phyloP scores from a whole-genome alignment of 345 rosid species.

The Gossypium mustelinum region DNA sequence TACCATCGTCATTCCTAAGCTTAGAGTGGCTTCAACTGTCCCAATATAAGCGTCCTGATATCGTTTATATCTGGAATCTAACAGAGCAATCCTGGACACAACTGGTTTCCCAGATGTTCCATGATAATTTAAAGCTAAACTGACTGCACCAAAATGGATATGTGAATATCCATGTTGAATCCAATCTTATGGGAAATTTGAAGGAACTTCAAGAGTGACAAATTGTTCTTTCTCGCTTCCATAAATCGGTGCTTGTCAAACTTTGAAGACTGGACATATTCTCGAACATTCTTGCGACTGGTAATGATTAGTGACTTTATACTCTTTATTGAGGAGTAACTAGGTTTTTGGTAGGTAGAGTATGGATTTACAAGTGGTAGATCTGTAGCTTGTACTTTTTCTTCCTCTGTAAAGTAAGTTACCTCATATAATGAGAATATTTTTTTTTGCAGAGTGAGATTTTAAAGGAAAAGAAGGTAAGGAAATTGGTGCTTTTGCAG shows the following conservation, averaged over 20 bases:
- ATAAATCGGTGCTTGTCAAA: neutral
- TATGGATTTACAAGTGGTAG: neutral
- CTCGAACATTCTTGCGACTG: neutral
- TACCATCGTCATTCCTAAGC: too few species aligned
- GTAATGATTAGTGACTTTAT: neutral
- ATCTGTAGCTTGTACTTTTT: neutral
- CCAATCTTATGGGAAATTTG: too few species aligned
- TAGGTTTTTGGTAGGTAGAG: neutral
- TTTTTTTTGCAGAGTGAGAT: neutral
- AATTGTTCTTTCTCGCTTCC: neutral
- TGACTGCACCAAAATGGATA: too few species aligned
- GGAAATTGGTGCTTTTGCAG: neutral
- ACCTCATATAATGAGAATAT: neutral
- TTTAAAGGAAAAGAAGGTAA: neutral
- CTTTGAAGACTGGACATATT: neutral
- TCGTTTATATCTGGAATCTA: too few species aligned
- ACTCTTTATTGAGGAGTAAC: neutral
- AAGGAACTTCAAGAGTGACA: neutral
- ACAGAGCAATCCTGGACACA: too few species aligned
- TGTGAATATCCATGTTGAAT: too few species aligned
- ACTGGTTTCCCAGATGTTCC: too few species aligned
- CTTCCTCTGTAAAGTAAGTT: neutral
- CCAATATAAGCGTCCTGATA: too few species aligned
- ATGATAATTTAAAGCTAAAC: too few species aligned
- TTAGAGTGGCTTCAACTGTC: too few species aligned